Evolutionary conservation across 306 rosid species (phyloP).

Genomic region (Hylodesmum podocarpum): DNA sequence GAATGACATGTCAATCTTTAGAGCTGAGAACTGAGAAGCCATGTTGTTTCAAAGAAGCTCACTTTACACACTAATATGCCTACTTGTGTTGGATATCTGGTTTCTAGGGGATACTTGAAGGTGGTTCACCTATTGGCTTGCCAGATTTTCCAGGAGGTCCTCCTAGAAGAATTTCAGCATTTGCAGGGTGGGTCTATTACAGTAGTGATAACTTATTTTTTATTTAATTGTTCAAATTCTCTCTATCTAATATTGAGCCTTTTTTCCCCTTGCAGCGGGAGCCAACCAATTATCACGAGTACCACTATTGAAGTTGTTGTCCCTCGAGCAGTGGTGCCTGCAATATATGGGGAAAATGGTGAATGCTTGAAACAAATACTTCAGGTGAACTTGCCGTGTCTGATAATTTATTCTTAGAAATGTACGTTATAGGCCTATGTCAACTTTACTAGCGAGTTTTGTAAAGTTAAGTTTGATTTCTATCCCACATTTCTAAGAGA

Average conservation of each 20-base stretch:
- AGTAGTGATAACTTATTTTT: background rate
- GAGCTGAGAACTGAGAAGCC: slow-evolving; percentile 5
- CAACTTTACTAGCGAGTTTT: too few species aligned
- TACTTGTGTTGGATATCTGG: slow-evolving; percentile 22
- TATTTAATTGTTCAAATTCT: background rate
- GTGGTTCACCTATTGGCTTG: slow-evolving; percentile 69
- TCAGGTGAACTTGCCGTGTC: slow-evolving; percentile 54
- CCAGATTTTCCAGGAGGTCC: slow-evolving; percentile 73
- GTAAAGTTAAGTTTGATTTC: too few species aligned
- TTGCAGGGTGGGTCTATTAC: slow-evolving; percentile 51
- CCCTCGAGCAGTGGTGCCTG: slow-evolving; percentile 76
- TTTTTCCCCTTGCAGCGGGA: slow-evolving; percentile 49
- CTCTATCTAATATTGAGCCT: background rate
- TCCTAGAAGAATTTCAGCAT: slow-evolving; percentile 65
- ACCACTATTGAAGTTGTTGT: slow-evolving; percentile 93
- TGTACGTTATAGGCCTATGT: too few species aligned
- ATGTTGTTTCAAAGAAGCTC: slow-evolving; percentile 6
- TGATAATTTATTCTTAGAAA: too few species aligned
- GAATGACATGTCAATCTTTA: slow-evolving; percentile 1
- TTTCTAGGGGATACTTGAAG: slow-evolving; percentile 71
- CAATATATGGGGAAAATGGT: slow-evolving; percentile 88
- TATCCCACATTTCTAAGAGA: too few species aligned
- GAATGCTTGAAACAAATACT: slow-evolving; percentile 95
- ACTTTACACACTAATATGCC: background rate
- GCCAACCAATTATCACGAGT: slow-evolving; percentile 76